Evolutionary conservation across 805 yeast species (phyloP).

Genomic region (Saturnispora besseyi): DNA sequence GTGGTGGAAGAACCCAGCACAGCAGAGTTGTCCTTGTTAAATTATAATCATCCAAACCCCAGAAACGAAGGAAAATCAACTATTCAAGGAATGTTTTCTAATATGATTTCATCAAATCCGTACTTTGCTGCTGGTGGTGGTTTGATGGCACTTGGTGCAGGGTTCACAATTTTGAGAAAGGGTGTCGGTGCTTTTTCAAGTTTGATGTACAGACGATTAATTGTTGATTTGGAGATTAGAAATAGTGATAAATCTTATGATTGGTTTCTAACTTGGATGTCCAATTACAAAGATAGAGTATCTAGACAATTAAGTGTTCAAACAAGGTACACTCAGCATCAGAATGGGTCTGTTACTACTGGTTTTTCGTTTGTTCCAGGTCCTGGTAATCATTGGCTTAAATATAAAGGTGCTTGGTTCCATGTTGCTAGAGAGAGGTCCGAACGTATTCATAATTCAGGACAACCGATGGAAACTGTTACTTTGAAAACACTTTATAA

Average conservation of each 20-base stretch:
- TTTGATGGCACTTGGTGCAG: conserved; percentile 88
- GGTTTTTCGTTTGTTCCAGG: conserved; percentile 92
- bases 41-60: conserved; percentile 12
- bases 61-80: neutral
- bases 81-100: conserved; percentile 14
- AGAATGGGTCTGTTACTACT: conserved; percentile 83
- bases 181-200: conserved; percentile 56
- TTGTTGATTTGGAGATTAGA: conserved; percentile 89
- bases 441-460: conserved; percentile 80
- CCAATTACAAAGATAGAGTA: conserved; percentile 61
- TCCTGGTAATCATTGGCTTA: conserved; percentile 86
- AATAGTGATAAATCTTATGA: conserved; percentile 86
- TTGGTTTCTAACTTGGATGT: conserved; percentile 97
- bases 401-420: conserved; percentile 82
- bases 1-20: conserved; percentile 11
- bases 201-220: conserved; percentile 68
- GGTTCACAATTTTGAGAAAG: conserved; percentile 66
- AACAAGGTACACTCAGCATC: conserved; percentile 79
- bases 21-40: conserved; percentile 42
- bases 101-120: conserved; percentile 54
- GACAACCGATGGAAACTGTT: conserved; percentile 95
- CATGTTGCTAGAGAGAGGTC: conserved; percentile 84
- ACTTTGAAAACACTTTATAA: conserved; percentile 82
- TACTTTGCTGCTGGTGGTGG: conserved; percentile 99
- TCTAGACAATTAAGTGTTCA: conserved; percentile 87